Base-by-base conservation (phyloP, 176 grass and related monocot genomes). In the Musa acuminata region DNA sequence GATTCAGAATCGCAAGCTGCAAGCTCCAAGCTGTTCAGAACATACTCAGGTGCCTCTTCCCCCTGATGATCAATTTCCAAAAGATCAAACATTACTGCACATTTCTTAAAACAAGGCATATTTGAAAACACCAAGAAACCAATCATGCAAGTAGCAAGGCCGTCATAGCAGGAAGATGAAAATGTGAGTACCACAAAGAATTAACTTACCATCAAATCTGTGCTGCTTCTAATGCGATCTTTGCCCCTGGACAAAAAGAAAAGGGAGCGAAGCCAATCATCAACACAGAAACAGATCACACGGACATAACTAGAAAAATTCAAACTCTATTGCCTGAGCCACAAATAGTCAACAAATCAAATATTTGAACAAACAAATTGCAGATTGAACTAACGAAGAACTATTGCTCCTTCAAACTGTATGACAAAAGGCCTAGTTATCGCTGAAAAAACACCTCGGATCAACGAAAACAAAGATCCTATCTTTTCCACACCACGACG, bases 1-100 rank as follows among this genome's bases (percentile, higher is more conserved):
- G 78, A 53, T 43, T 82, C 67, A 29, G 55, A 72, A 52, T 51
- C 22, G 35, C 13, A 9, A 21, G 11, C 11, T 51, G 24, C 55
- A 77, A 20, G 13, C 43, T 25, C 43, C 57, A 58, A 51, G 10
- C 27, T 76, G 23, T 83, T 72, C 25, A 89, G 43, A 64, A 78
- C 21, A 77, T 84, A 76, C 79, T 83, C 84, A 13, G 85, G 84
- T 58, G 82, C 87, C 64, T 92, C 90, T 73, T 92, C 87, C 73
- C 90, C 90, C 90, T 92, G 82, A 75, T 69, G 74, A 60, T 25
- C 49, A 51, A 68, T 63, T 53, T 43, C 64, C 81, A 60, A 51
- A 57, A 53, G 14, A 74, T 55, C 62, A 21, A 73, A 23, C 49
- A 57, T 11, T 21, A 70, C 16, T 29, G 14, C 13, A 69, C 67